phyloP scores from a whole-genome alignment of 768 basidiomycete genomes.

The Boletus sensibilis region DNA sequence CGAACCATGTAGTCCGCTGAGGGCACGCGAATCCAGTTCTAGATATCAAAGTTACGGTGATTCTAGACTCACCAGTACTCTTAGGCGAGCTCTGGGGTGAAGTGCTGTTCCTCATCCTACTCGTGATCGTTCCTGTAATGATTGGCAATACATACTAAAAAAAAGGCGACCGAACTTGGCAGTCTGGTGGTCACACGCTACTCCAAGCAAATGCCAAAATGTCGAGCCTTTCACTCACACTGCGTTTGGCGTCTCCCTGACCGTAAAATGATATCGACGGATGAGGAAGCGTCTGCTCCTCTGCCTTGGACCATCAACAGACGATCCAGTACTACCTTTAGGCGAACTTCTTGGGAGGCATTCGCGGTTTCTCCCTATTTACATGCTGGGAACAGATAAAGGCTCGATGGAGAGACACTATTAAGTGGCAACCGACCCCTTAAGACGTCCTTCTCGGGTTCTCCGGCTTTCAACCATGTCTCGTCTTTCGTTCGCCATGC shows the following conservation, averaged over 20 bases:
- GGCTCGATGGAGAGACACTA: neutral
- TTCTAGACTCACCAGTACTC: neutral
- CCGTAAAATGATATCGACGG: neutral
- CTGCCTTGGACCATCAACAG: neutral
- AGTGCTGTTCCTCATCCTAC: neutral
- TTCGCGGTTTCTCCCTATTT: neutral
- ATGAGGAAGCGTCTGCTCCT: conserved; percentile 7
- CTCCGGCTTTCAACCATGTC: neutral
- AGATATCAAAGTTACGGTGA: neutral
- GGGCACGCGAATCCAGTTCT: neutral
- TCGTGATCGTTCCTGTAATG: neutral
- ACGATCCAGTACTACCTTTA: neutral
- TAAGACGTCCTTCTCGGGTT: neutral
- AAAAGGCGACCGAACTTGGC: neutral
- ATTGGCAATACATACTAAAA: neutral
- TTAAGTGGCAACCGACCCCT: neutral
- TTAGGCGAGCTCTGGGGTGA: neutral
- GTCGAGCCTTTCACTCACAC: neutral
- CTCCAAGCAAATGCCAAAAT: neutral
- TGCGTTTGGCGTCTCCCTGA: neutral
- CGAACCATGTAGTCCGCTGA: neutral
- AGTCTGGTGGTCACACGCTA: neutral
- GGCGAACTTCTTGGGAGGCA: neutral
- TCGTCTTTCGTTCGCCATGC: neutral
- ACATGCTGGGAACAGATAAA: conserved; percentile 10